A percentile compares a stretch with the other conserved stretches of the same genome.
These are phyloP conservation scores for Xylaria curta DNA, from an alignment of 495 filamentous ascomycete genomes.

Conservation along the genomic window DNA sequence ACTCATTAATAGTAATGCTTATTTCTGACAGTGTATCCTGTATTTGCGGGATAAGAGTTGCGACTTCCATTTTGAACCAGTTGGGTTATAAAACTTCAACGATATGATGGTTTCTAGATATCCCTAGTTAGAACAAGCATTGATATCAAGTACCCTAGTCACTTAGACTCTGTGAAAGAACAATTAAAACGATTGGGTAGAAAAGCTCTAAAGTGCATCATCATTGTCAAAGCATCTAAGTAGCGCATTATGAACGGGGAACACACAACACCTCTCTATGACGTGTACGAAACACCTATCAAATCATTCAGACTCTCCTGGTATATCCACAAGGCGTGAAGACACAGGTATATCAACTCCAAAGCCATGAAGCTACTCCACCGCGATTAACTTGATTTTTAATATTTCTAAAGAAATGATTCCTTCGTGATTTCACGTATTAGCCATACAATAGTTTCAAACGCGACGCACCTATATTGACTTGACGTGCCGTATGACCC, in stretches of 20 bases:
- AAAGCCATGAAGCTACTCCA: neutral
- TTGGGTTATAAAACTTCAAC: no score
- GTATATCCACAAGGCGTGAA: neutral
- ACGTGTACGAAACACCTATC: constrained; percentile 1
- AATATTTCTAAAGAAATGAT: neutral
- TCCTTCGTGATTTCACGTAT: neutral
- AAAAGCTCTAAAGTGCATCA: neutral
- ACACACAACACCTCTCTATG: neutral
- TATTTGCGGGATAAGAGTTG: constrained; percentile 43
- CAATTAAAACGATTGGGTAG: neutral
- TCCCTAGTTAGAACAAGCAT: no score
- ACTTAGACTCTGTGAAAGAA: neutral
- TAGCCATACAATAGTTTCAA: neutral
- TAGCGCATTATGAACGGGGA: neutral
- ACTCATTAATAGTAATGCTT: constrained; percentile 35
- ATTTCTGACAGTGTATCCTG: constrained; percentile 45
- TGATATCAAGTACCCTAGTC: no score
- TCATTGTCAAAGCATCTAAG: neutral
- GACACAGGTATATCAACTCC: neutral
- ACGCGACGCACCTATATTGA: neutral
- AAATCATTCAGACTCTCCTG: neutral
- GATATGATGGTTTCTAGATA: neutral
- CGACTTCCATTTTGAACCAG: constrained; percentile 35
- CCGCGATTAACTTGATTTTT: neutral
- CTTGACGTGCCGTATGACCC: neutral